These are phyloP conservation scores for Euphorbia tirucalli DNA, from an alignment of 345 rosid species.

Conservation along the genomic window DNA sequence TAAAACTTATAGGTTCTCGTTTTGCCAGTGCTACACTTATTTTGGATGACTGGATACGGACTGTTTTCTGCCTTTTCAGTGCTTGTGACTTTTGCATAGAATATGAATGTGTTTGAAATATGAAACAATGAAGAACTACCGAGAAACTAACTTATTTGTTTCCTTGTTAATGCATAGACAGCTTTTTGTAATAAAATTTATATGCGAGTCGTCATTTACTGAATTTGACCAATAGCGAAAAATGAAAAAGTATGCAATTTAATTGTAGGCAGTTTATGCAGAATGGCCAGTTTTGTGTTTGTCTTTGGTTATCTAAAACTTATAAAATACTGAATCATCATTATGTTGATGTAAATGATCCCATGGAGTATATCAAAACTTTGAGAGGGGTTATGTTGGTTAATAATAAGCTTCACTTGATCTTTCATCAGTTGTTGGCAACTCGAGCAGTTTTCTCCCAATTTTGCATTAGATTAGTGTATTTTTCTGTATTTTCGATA, in stretches of 20 bases:
- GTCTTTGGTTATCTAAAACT: neutral
- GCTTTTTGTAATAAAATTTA: conserved; percentile 1
- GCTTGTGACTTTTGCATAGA: neutral
- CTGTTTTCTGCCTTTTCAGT: neutral
- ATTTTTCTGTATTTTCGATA: neutral
- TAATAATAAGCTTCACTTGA: neutral
- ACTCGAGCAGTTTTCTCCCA: neutral
- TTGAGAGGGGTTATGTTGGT: neutral
- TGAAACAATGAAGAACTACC: neutral
- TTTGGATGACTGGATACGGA: neutral
- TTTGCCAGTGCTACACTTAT: neutral
- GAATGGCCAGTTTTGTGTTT: neutral
- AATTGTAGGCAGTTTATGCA: neutral
- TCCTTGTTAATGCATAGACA: neutral
- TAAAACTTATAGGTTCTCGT: neutral
- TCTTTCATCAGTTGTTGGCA: neutral
- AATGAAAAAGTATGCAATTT: neutral
- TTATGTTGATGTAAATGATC: neutral
- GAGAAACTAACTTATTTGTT: neutral
- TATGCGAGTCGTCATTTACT: neutral
- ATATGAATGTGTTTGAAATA: neutral
- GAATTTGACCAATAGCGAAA: neutral
- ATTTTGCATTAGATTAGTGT: neutral
- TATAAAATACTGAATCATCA: neutral
- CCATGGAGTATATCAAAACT: neutral